phyloP scores from a whole-genome alignment of 768 basidiomycete species.

The Podaxis carcinomalis region DNA sequence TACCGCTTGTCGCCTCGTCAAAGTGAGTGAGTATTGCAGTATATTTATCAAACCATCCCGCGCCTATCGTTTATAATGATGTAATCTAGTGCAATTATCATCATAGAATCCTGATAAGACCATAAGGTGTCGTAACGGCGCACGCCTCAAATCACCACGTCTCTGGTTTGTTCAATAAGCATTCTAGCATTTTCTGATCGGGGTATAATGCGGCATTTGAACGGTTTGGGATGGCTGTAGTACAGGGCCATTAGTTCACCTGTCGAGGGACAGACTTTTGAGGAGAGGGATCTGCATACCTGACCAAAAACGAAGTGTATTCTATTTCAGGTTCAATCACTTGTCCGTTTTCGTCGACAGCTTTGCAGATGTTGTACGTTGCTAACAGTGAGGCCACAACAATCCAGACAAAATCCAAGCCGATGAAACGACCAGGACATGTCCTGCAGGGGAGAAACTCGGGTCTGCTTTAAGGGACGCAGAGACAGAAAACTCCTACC shows the following conservation, averaged over 20 bases:
- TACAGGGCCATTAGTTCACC: background rate
- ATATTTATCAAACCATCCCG: background rate
- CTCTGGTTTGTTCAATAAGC: conserved; percentile 22
- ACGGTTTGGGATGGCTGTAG: conserved; percentile 37
- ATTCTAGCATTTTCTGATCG: conserved; percentile 26
- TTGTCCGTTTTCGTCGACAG: conserved; percentile 30
- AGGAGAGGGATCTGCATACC: conserved; percentile 21
- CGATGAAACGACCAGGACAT: conserved; percentile 43
- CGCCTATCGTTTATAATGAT: background rate
- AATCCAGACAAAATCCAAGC: conserved; percentile 40
- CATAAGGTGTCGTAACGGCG: background rate
- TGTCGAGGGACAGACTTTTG: background rate
- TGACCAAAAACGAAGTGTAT: conserved; percentile 30
- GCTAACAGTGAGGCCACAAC: conserved; percentile 34
- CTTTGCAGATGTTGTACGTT: conserved; percentile 33
- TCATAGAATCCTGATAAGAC: background rate
- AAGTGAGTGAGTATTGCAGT: background rate
- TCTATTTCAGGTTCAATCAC: conserved; percentile 28
- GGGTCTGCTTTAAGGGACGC: background rate
- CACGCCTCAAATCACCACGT: background rate
- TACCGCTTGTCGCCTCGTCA: background rate
- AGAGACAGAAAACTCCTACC: conserved; percentile 18
- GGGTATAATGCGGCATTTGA: conserved; percentile 31
- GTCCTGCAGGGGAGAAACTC: conserved; percentile 21
- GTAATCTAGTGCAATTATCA: background rate